Percentiles rank a stretch among this genome's conserved stretches.
phyloP scores from a whole-genome alignment of 2,329 filamentous ascomycete genomes.

The Rhinocladiella mackenziei region DNA sequence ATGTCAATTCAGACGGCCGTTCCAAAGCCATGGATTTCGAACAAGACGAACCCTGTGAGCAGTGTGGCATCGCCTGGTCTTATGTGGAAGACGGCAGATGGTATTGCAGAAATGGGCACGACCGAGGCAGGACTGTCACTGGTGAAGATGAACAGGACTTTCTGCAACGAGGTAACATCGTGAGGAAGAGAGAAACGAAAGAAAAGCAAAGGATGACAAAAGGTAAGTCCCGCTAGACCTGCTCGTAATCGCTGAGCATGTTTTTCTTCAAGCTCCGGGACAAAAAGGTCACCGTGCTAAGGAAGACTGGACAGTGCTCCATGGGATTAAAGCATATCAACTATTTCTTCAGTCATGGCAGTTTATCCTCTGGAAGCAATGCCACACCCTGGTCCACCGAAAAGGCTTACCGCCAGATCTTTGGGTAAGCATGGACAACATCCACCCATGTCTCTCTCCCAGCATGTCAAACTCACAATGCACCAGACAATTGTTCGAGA shows the following conservation, averaged over 20 bases:
- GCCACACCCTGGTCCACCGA: conserved; percentile 65
- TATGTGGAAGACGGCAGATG: conserved; percentile 22
- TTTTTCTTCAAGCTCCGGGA: no score
- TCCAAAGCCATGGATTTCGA: conserved; percentile 9
- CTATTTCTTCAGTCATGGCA: conserved; percentile 83
- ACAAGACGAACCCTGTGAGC: conserved; percentile 18
- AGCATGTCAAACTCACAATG: no score
- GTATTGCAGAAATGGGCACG: conserved; percentile 26
- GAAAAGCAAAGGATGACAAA: conserved; percentile 50
- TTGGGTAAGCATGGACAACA: conserved; percentile 52
- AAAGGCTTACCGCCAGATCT: conserved; percentile 67
- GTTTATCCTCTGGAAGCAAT: conserved; percentile 76
- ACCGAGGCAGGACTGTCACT: conserved; percentile 21
- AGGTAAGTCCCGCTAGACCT: conserved; percentile 35
- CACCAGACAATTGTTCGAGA: conserved; percentile 64
- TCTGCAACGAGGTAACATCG: conserved; percentile 51
- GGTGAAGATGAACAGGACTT: conserved; percentile 27
- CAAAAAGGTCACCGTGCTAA: conserved; percentile 18
- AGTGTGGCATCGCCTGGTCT: conserved; percentile 24
- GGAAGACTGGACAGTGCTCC: conserved; percentile 37
- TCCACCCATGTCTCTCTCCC: neutral
- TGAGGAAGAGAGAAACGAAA: conserved; percentile 53
- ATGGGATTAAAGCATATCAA: conserved; percentile 66
- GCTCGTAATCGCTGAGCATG: conserved; percentile 4
- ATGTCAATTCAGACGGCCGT: neutral